Base-by-base conservation (phyloP, 78 protist genomes). In the Guillardia theta region DNA sequence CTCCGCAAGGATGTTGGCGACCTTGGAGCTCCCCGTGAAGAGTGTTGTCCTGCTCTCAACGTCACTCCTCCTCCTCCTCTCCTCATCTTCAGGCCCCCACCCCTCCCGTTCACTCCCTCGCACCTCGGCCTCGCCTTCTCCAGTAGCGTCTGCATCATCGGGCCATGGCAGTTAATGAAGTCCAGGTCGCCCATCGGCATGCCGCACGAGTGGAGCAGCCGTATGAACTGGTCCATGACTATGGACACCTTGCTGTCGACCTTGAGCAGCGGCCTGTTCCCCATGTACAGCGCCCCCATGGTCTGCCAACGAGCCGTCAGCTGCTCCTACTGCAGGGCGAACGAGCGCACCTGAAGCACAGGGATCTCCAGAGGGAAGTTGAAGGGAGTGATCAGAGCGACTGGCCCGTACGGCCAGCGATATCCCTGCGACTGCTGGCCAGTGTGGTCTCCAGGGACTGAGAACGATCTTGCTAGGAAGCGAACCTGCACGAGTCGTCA, bases 301-400 rank as follows among this genome's bases (percentile, higher is more conserved):
- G 30, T 3, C 95, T 70, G 83, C 83, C 6, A 4, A 6, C 41
- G 27, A 24, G 27, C 22, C 54, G 58, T 18, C 45, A 70, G 41
- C 83, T 6, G 4, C 45, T 0, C 41, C 1, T 6, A 4, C 83
- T 15, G 1, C 83, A 1, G 78, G 9, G 58, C 15, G 30, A 50
- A 15, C 58, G 45, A 9, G 54, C 9, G 19, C n/a, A 58, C 21
- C 93, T 50, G 78, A 19, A 58, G 53, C 4, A 3, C 94, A 0
- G 94, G 94, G 53, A 92, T 62, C 92, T 95, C 96, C 78, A 95
- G 94, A 19, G 96, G 96, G 94, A 95, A 95, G 94, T 95, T 95
- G 96, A 95, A 95, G 44, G 96, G 96, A 37, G 96, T 54, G 12
- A 95, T 45, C 44, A 95, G 39, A 12, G 78, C 37, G 22, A 92